Base-by-base conservation (phyloP, 768 basidiomycete genomes). In the Tulasnella sp. region DNA sequence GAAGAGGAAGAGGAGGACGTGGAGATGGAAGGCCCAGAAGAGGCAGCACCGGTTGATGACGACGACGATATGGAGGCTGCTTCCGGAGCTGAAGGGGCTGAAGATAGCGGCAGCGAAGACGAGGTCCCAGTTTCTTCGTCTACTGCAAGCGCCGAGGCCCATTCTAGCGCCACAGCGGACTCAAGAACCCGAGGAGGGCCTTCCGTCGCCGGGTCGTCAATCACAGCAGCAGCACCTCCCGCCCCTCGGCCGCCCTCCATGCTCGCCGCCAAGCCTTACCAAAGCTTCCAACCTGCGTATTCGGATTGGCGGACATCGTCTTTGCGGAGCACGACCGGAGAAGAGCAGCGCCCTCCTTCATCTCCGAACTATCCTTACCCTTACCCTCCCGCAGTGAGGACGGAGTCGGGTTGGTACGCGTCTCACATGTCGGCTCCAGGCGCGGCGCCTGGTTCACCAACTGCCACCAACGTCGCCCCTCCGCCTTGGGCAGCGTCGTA, bases 271-370 rank as follows among this genome's bases (percentile, higher is more conserved):
- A 69, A 69, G 18, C 34, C 64, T 7, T 69, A 69, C 34, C 64
- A 69, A 69, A 69, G 64, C 28, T 69, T 31, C 64, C 64, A 69
- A 28, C 64, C 64, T 3, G 64, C 64, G 5, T 69, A 69, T 37
- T 69, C 64, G 34, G 64, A 69, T 69, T 69, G 64, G 64, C 64
- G 64, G 6, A 69, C 64, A 14, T 69, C 64, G 9, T 69, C 64
- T 7, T 34, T 69, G 64, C 64, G 64, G 28, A 69, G 64, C 64
- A 69, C 64, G 31, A 69, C 64, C 14, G 64, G 64, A 37, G 64
- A 69, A 16, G 64, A 69, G 64, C 64, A 69, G 34, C 31, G 64
- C 18, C 31, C 64, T 14, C 64, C 64, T 69, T 28, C 64, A 37
- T 37, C 64, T 14, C 34, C 64, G 12, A 69, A 24, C 16, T 69